Conservation (phyloP, 371 early-diverging fungal species). For the Apophysomyces variabilis region DNA sequence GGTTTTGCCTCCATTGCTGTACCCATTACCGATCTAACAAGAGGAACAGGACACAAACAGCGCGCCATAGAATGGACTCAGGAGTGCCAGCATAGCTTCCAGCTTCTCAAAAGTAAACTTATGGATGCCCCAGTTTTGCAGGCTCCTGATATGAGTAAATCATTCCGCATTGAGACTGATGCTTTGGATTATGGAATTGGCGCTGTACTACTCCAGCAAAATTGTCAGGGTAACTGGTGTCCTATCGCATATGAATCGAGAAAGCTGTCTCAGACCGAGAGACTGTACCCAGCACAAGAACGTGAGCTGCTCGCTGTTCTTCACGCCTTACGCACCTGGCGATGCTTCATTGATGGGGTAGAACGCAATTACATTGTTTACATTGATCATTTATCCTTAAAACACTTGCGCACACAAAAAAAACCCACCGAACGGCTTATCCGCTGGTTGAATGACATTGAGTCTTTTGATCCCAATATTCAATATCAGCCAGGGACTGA, state of each 20-base stretch:
- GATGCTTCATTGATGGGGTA: slow-evolving; percentile 1
- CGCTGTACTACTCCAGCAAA: slow-evolving; percentile 35
- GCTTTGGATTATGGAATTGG: slow-evolving; percentile 34
- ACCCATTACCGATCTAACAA: slow-evolving; percentile 45
- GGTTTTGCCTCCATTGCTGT: slow-evolving; percentile 38
- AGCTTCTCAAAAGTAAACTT: slow-evolving; percentile 23
- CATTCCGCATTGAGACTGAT: no score
- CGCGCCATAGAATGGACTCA: slow-evolving; percentile 26
- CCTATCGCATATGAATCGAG: slow-evolving; percentile 43
- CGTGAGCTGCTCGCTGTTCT: slow-evolving; percentile 35
- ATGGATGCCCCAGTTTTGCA: slow-evolving; percentile 24
- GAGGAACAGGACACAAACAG: slow-evolving; percentile 26
- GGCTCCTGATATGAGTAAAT: slow-evolving; percentile 37
- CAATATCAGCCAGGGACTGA: slow-evolving; percentile 12
- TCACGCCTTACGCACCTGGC: slow-evolving; percentile 25
- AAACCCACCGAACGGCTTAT: slow-evolving; percentile 13
- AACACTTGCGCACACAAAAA: slow-evolving; percentile 28
- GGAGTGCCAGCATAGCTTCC: slow-evolving; percentile 27
- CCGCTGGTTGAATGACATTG: slow-evolving; percentile 22
- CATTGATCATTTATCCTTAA: slow-evolving; percentile 50
- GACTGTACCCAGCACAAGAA: slow-evolving; percentile 11
- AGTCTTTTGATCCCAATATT: slow-evolving; percentile 24
- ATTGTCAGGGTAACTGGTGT: slow-evolving; percentile 21
- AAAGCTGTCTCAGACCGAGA: slow-evolving; percentile 31
- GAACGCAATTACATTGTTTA: slow-evolving; percentile 33